Evolutionary conservation across 1,284 basidiomycete species (phyloP).

Genomic region (Kalmanozyma brasiliensis): DNA sequence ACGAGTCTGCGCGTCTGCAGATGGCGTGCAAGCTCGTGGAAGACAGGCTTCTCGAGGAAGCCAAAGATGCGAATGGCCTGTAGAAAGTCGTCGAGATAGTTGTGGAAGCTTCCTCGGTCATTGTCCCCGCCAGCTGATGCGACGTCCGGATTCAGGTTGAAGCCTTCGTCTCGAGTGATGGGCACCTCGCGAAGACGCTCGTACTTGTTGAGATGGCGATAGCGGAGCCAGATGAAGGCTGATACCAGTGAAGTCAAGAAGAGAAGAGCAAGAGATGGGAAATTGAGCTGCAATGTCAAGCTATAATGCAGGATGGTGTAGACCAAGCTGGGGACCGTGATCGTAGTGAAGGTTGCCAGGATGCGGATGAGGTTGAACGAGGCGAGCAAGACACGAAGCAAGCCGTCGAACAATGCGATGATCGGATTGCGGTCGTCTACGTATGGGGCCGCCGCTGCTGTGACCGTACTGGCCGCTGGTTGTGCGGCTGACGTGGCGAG

Average conservation of each 20-base stretch:
- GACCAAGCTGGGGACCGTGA: slow-evolving; percentile 61
- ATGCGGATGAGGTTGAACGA: slow-evolving; percentile 57
- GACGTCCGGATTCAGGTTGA: slow-evolving; percentile 64
- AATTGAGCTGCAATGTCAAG: slow-evolving; percentile 66
- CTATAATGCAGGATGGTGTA: slow-evolving; percentile 64
- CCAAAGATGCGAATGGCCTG: slow-evolving; percentile 68
- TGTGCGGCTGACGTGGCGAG: slow-evolving; percentile 2
- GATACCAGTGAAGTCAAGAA: slow-evolving; percentile 45
- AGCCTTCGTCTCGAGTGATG: slow-evolving; percentile 61
- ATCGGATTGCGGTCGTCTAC: slow-evolving; percentile 44
- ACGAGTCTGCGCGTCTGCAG: slow-evolving; percentile 64
- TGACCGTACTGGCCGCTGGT: slow-evolving; percentile 8
- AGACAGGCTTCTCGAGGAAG: slow-evolving; percentile 67
- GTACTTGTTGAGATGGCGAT: slow-evolving; percentile 64
- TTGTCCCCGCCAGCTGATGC: slow-evolving; percentile 50
- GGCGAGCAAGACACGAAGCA: slow-evolving; percentile 55
- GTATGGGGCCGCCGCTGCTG: slow-evolving; percentile 18
- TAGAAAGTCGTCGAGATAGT: slow-evolving; percentile 67
- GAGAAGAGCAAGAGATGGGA: slow-evolving; percentile 59
- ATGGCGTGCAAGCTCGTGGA: slow-evolving; percentile 67
- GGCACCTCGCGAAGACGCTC: slow-evolving; percentile 64
- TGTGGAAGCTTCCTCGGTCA: slow-evolving; percentile 62
- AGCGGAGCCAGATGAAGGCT: slow-evolving; percentile 69
- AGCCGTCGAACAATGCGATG: slow-evolving; percentile 50
- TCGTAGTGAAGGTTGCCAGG: slow-evolving; percentile 56